A percentile compares a stretch with the other conserved stretches of the same genome.
Evolutionary conservation across 805 yeast genomes (phyloP).

Genomic region (Middelhovenomyces tepae): DNA sequence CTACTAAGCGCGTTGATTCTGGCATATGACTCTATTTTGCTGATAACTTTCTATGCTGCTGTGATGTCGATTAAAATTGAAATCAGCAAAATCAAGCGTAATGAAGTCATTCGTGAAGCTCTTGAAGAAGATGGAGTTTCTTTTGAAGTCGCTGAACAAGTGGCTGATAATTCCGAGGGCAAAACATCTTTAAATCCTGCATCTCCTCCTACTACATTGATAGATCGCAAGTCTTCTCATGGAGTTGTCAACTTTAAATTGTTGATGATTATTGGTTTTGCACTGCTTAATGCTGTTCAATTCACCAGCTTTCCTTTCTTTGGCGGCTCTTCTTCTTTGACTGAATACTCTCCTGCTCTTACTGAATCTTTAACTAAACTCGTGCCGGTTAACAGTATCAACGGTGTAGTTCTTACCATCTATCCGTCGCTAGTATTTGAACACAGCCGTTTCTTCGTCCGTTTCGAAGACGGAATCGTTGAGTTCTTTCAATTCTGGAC

Average conservation of each 20-base stretch:
- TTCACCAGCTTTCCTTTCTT: constrained; percentile 28
- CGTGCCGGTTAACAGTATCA: constrained; percentile 8
- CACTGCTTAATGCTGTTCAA: constrained; percentile 30
- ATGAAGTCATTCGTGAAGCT: constrained; percentile 65
- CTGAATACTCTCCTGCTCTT: constrained; percentile 11
- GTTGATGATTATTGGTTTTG: constrained; percentile 25
- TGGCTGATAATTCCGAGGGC: constrained; percentile 33
- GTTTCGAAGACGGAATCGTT: constrained; percentile 53
- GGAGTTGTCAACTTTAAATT: constrained; percentile 21
- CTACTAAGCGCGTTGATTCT: constrained; percentile 62
- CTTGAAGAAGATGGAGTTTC: constrained; percentile 90
- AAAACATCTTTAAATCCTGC: constrained; percentile 12
- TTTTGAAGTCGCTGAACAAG: constrained; percentile 62
- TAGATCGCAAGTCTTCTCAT: constrained; percentile 7
- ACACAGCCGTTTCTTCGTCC: constrained; percentile 31
- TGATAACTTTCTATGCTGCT: constrained; percentile 76
- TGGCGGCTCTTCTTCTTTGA: constrained; percentile 9
- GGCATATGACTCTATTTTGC: constrained; percentile 59
- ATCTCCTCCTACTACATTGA: constrained; percentile 5
- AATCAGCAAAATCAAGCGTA: constrained; percentile 75
- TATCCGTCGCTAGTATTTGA: constrained; percentile 32
- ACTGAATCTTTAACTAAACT: constrained; percentile 10
- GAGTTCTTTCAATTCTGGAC: constrained; percentile 48
- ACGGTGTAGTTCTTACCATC: constrained; percentile 28
- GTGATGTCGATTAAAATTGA: constrained; percentile 81